These are phyloP conservation scores for Claviceps humidiphila DNA, from an alignment of 2,329 filamentous ascomycete genomes.

Conservation along the genomic window DNA sequence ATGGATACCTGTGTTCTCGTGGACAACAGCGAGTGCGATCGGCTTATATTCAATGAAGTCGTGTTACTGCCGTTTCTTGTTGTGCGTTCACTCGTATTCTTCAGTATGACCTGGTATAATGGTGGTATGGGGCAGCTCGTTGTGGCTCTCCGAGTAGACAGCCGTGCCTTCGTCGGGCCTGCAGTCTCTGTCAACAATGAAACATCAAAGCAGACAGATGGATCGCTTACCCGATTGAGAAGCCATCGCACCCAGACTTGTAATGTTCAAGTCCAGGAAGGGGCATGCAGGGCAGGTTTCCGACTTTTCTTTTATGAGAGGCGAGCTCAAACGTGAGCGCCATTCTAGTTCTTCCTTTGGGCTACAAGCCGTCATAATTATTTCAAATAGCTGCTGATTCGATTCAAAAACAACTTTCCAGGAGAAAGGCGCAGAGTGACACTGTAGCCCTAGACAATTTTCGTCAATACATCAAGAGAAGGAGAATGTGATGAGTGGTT, in stretches of 20 bases:
- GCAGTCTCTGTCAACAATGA: neutral
- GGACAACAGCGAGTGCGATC: slow-evolving; percentile 70
- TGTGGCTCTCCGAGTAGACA: slow-evolving; percentile 69
- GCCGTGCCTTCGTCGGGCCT: slow-evolving; percentile 50
- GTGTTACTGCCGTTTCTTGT: slow-evolving; percentile 31
- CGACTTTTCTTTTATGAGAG: slow-evolving; percentile 34
- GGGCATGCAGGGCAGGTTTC: slow-evolving; percentile 39
- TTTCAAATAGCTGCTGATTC: slow-evolving; percentile 63
- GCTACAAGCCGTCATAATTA: slow-evolving; percentile 79
- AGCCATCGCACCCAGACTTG: slow-evolving; percentile 61
- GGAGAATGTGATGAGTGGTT: neutral
- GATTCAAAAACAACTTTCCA: slow-evolving; percentile 87
- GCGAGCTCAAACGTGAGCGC: slow-evolving; percentile 51
- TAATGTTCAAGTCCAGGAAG: slow-evolving; percentile 56
- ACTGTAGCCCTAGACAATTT: slow-evolving; percentile 56
- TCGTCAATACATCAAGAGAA: neutral
- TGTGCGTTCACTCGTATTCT: slow-evolving; percentile 63
- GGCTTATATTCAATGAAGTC: slow-evolving; percentile 44
- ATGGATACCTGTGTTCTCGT: slow-evolving; percentile 52
- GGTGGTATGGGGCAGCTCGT: slow-evolving; percentile 57
- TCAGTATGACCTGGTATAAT: slow-evolving; percentile 68
- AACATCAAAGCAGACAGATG: neutral
- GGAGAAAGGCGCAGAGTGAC: slow-evolving; percentile 71
- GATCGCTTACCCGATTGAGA: slow-evolving; percentile 47
- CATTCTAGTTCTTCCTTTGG: slow-evolving; percentile 68